Evolutionary conservation across 148 eudicot genomes (phyloP), one percentile per base, ranked within the genome.

Genomic region (Nepenthes mirabilis): DNA sequence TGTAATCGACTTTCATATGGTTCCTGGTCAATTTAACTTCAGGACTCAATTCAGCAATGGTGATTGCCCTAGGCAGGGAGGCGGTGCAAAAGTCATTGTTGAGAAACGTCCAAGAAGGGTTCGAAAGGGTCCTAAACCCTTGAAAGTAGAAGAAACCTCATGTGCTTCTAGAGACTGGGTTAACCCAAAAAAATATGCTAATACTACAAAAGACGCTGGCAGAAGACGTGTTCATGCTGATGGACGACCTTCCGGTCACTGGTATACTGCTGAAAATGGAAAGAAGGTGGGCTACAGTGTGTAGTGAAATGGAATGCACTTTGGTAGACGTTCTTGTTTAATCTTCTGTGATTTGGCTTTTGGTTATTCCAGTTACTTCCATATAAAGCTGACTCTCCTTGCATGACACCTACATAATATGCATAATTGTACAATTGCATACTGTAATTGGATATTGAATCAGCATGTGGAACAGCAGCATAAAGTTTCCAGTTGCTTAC

Each of bases 41-140:
- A 91, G 98, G 90, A 67, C 88, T 60, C 99, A 93, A 68, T 93
- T 93, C 71, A 65, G 69, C 63, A 72, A 83, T 49, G 83, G 71
- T 40, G 69, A 67, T 59, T 70, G 74, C 63, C 69, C 88, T 67
- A 80, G 65, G 64, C 74, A 52, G 70, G 63, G 58, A 71, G 72
- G 69, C 58, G 66, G 69, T 69, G 61, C 58, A 55, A 77, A 59
- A 66, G 45, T 56, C 43, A 69, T 54, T 56, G 43, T 36, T 23
- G 65, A 59, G 37, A 74, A 68, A 67, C 72, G 65, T 53, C 65
- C 91, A 48, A 67, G 63, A 60, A 81, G 67, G 65, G 54, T 67
- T 59, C 69, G 66, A 64, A 86, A 78, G 65, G 83, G 61, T 48
- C 56, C 66, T 33, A 80, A 67, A 61, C 78, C 68, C 9, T 61